A percentile compares a stretch with the other conserved stretches of the same genome.
These are phyloP conservation scores for Acanthochlamys bracteata DNA, from an alignment of 106 monocot species.

Conservation along the genomic window DNA sequence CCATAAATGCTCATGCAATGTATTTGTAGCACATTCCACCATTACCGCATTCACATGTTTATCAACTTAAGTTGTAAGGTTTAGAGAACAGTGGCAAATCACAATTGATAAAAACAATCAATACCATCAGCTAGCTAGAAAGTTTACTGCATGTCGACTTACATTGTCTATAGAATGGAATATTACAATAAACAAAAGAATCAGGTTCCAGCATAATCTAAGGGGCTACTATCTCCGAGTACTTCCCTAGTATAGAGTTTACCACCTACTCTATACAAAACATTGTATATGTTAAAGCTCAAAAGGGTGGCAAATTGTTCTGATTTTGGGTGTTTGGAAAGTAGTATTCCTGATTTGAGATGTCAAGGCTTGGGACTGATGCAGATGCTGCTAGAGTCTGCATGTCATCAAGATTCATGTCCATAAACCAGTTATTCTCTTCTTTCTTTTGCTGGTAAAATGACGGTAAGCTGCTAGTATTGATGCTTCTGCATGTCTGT, in stretches of 20 bases:
- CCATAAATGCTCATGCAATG: too few species aligned
- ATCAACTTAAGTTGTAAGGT: too few species aligned
- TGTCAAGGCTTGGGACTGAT: slow-evolving; percentile 9
- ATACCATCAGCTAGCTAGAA: too few species aligned
- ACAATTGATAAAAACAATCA: too few species aligned
- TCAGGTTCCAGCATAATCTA: neutral
- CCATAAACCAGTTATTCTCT: slow-evolving; percentile 32
- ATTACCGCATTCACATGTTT: too few species aligned
- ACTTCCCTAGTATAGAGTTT: neutral
- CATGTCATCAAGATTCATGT: slow-evolving; percentile 38
- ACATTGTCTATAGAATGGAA: too few species aligned
- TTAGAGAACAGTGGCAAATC: too few species aligned
- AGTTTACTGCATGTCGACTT: too few species aligned
- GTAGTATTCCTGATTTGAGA: slow-evolving; percentile 16
- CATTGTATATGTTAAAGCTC: neutral
- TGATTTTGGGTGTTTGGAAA: neutral
- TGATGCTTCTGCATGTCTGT: neutral
- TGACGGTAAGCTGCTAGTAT: neutral
- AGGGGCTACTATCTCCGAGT: neutral
- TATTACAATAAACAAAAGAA: neutral
- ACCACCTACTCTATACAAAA: neutral
- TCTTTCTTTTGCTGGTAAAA: slow-evolving; percentile 13
- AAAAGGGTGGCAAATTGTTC: neutral
- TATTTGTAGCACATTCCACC: too few species aligned
- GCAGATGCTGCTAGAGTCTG: slow-evolving; percentile 15